Evolutionary conservation across 73 alveolate genomes (phyloP).

Genomic region (Stentor roeselii): DNA sequence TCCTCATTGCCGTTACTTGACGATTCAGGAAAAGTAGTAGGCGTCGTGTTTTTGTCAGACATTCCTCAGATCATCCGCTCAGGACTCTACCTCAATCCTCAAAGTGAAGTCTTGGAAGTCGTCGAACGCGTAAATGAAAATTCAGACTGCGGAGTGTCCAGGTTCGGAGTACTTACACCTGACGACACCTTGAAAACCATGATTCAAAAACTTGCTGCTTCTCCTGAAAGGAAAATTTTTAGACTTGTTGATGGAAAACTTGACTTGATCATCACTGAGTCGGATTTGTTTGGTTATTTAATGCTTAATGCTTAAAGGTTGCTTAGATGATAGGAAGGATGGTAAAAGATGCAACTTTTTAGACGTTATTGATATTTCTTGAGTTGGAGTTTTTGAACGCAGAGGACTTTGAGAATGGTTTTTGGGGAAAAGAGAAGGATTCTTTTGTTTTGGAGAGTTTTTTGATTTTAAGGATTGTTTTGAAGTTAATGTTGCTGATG

Average conservation of each 20-base stretch:
- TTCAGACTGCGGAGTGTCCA: conserved; percentile 14
- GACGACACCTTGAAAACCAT: conserved; percentile 26
- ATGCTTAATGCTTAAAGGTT: too few relatives aligned
- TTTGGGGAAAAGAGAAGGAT: too few relatives aligned
- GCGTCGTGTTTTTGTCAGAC: conserved; percentile 22
- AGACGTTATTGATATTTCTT: too few relatives aligned
- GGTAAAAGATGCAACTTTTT: too few relatives aligned
- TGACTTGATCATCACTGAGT: conserved; percentile 23
- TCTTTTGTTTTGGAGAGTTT: too few relatives aligned
- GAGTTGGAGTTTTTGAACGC: too few relatives aligned
- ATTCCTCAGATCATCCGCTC: conserved; percentile 19
- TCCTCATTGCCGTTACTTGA: conserved; percentile 19
- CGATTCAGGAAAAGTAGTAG: neutral
- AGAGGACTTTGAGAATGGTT: too few relatives aligned
- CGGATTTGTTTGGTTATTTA: conserved; percentile 22
- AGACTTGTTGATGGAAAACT: neutral
- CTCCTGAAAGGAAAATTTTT: conserved; percentile 19
- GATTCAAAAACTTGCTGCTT: conserved; percentile 25
- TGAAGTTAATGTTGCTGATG: too few relatives aligned
- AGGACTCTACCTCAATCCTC: neutral
- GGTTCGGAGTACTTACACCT: conserved; percentile 1
- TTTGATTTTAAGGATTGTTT: too few relatives aligned
- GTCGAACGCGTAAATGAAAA: conserved; percentile 9
- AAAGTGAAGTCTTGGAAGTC: neutral
- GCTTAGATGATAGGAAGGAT: too few relatives aligned